Percentiles rank a stretch among this genome's conserved stretches.
These are phyloP conservation scores for Cercospora berteroae DNA, from an alignment of 2,329 filamentous ascomycete genomes.

Conservation along the genomic window DNA sequence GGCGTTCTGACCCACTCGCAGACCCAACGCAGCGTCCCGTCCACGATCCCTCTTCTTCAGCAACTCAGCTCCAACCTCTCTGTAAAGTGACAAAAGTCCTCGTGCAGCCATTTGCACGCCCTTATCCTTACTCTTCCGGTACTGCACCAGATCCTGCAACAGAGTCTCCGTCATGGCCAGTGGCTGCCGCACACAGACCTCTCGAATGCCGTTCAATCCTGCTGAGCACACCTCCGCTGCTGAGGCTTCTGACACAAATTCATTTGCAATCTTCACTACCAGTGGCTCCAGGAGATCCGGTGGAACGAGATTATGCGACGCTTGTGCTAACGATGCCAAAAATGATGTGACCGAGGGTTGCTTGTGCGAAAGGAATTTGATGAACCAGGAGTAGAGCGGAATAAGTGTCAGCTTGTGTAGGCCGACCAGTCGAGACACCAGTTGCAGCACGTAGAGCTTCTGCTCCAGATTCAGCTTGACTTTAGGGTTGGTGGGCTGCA, in stretches of 20 bases:
- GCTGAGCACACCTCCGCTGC: slow-evolving; percentile 88
- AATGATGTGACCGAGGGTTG: slow-evolving; percentile 92
- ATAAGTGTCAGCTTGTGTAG: slow-evolving; percentile 89
- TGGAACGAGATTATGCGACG: slow-evolving; percentile 85
- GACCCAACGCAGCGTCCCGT: slow-evolving; percentile 81
- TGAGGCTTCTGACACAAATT: slow-evolving; percentile 93
- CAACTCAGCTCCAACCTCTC: slow-evolving; percentile 86
- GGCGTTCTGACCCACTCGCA: slow-evolving; percentile 72
- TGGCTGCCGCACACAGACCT: slow-evolving; percentile 88
- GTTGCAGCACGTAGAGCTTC: slow-evolving; percentile 82
- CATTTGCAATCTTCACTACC: slow-evolving; percentile 93
- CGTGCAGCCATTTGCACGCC: slow-evolving; percentile 98
- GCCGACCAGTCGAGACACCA: slow-evolving; percentile 87
- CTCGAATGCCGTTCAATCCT: slow-evolving; percentile 89
- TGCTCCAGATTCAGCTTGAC: slow-evolving; percentile 83
- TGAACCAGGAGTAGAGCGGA: slow-evolving; percentile 91
- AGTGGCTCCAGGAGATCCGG: slow-evolving; percentile 89
- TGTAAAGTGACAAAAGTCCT: slow-evolving; percentile 83
- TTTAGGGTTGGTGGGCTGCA: slow-evolving; percentile 71
- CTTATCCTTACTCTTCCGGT: slow-evolving; percentile 96
- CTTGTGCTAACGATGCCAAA: slow-evolving; percentile 86
- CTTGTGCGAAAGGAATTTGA: slow-evolving; percentile 80
- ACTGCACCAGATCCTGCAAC: slow-evolving; percentile 93
- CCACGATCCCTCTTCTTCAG: slow-evolving; percentile 86
- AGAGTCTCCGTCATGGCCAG: slow-evolving; percentile 95